Evolutionary conservation across 441 rosid species (phyloP).

Genomic region (Populus tomentosa): DNA sequence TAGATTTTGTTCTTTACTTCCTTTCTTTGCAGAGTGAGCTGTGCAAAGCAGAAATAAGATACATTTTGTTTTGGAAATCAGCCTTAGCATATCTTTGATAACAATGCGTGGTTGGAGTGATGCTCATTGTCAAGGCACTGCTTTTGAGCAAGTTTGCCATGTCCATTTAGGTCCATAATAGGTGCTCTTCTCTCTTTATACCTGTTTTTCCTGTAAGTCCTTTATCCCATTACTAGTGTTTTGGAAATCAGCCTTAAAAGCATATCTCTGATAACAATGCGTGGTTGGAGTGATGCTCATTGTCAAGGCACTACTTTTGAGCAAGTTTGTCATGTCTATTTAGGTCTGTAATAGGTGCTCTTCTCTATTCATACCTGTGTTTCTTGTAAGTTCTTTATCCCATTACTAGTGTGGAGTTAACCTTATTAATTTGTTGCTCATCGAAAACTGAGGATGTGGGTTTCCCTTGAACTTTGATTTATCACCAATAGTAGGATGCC

Average conservation of each 20-base stretch:
- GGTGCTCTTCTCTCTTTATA: not conserved
- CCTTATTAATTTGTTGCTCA: not conserved
- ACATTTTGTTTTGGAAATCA: not conserved
- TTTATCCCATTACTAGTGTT: not conserved
- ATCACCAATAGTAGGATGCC: not conserved
- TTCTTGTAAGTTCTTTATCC: not conserved
- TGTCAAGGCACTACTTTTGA: not conserved
- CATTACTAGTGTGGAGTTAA: not conserved
- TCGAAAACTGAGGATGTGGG: not conserved
- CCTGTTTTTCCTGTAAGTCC: not conserved
- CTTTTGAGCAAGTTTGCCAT: not conserved
- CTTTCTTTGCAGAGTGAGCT: not conserved
- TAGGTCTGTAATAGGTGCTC: not conserved
- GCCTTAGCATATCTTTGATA: not conserved
- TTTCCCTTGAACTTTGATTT: not conserved
- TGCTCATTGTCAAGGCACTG: not conserved
- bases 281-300: not conserved
- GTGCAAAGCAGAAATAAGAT: not conserved
- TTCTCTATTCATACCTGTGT: not conserved
- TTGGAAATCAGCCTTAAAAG: not conserved
- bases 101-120: not conserved
- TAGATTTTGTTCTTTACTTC: not conserved
- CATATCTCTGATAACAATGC: not conserved
- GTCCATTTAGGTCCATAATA: not conserved
- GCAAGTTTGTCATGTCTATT: not conserved